Conservation (phyloP, 768 basidiomycete species). For the Termitomyces sp. region DNA sequence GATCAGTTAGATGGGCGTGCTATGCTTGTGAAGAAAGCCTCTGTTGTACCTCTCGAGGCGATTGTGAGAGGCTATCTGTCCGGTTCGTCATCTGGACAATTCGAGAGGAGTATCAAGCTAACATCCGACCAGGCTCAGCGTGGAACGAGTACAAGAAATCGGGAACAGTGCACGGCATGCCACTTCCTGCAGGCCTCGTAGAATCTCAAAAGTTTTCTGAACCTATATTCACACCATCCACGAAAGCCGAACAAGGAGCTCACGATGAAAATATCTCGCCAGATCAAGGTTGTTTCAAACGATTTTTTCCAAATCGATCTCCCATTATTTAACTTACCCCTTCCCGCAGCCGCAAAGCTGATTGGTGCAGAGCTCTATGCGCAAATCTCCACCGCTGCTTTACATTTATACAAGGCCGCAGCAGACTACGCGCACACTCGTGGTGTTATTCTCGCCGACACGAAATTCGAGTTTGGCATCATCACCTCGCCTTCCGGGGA, state of each 20-base stretch:
- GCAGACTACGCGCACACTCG: constrained; percentile 65
- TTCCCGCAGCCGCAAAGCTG: constrained; percentile 50
- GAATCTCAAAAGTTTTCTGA: constrained; percentile 81
- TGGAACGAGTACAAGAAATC: constrained; percentile 91
- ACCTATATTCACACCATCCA: constrained; percentile 93
- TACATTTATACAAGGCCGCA: constrained; percentile 70
- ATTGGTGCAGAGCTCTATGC: constrained; percentile 63
- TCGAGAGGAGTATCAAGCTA: not conserved
- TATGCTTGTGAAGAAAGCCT: constrained; percentile 89
- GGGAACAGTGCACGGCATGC: constrained; percentile 85
- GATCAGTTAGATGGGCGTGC: constrained; percentile 76
- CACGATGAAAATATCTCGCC: constrained; percentile 97
- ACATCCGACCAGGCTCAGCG: constrained; percentile 67
- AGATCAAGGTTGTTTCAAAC: constrained; percentile 48
- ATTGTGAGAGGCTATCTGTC: constrained; percentile 96
- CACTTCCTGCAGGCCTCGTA: constrained; percentile 66
- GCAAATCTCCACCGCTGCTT: constrained; percentile 51
- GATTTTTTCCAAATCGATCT: not conserved
- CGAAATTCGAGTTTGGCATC: constrained; percentile 98
- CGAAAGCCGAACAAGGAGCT: constrained; percentile 89
- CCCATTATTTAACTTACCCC: not conserved
- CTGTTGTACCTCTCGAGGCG: constrained; percentile 87
- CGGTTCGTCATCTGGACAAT: constrained; percentile 39
- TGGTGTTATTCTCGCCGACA: constrained; percentile 94
- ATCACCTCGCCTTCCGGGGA: constrained; percentile 29